These are phyloP conservation scores for Coemansia sp. DNA, from an alignment of 192 early-diverging fungal genomes.

Conservation along the genomic window DNA sequence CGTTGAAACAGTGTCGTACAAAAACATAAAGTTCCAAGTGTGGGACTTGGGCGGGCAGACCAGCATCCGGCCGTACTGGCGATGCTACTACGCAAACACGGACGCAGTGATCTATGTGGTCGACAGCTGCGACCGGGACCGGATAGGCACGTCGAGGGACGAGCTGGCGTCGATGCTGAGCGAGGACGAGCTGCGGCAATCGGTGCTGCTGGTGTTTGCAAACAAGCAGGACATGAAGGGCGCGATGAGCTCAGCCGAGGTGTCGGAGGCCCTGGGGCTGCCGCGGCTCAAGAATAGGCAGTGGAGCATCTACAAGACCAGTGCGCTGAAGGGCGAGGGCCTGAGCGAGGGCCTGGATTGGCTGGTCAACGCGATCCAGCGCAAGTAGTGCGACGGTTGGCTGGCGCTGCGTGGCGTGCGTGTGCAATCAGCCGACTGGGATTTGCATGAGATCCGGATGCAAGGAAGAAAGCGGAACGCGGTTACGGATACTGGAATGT, in stretches of 20 bases:
- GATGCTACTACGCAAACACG: conserved; percentile 99
- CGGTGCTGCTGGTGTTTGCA: conserved; percentile 90
- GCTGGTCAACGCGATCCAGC: conserved; percentile 55
- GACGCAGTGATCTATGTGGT: conserved; percentile 98
- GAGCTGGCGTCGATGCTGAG: conserved; percentile 92
- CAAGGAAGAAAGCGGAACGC: no score
- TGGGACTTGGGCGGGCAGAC: conserved; percentile 96
- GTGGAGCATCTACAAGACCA: conserved; percentile 94
- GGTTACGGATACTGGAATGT: no score
- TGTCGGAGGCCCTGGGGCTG: conserved; percentile 82
- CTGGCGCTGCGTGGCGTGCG: no score
- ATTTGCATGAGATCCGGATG: no score
- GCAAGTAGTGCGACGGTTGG: conserved; percentile 16
- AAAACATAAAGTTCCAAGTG: conserved; percentile 98
- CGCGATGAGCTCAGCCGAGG: conserved; percentile 86
- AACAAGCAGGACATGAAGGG: conserved; percentile 98
- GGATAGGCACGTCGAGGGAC: conserved; percentile 82
- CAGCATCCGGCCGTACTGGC: conserved; percentile 92
- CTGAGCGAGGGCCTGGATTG: conserved; percentile 91
- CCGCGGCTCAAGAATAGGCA: conserved; percentile 81
- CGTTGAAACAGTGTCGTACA: conserved; percentile 92
- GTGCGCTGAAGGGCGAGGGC: conserved; percentile 92
- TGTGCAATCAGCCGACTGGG: no score
- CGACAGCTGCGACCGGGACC: conserved; percentile 87
- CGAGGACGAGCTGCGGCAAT: conserved; percentile 90